These are phyloP conservation scores for Ganoderma lingzhi DNA, from an alignment of 1,284 basidiomycete species.

Conservation along the genomic window DNA sequence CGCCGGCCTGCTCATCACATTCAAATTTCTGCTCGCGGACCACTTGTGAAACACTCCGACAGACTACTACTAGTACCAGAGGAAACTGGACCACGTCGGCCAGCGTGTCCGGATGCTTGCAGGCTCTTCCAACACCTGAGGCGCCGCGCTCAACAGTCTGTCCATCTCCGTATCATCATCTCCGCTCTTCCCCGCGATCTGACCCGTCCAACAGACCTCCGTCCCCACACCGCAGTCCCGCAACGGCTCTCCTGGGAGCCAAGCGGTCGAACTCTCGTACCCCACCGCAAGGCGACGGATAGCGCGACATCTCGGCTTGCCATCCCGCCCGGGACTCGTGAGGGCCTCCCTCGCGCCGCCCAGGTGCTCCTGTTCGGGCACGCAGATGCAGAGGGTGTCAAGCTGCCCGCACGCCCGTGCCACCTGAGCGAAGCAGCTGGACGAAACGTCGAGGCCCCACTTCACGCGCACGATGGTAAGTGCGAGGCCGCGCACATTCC, in stretches of 20 bases:
- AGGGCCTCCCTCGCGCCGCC: neutral
- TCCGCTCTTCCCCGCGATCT: neutral
- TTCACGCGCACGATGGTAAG: neutral
- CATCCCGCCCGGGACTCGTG: neutral
- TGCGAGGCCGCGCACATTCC: conserved; percentile 3
- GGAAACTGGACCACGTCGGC: neutral
- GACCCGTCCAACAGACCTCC: neutral
- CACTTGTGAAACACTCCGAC: neutral
- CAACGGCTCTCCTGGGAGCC: neutral
- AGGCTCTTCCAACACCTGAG: conserved; percentile 1
- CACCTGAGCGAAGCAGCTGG: neutral
- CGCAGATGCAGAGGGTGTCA: conserved; percentile 6
- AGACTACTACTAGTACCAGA: neutral
- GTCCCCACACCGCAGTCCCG: conserved; percentile 1
- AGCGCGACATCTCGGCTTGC: neutral
- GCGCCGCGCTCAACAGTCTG: neutral
- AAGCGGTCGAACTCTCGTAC: neutral
- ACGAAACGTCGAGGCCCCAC: neutral
- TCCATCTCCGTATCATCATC: conserved; percentile 1
- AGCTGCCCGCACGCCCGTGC: neutral
- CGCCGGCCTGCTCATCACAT: too few relatives aligned
- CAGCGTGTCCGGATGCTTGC: neutral
- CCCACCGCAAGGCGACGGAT: neutral
- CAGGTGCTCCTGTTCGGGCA: neutral
- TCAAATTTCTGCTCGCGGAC: neutral